phyloP scores from a whole-genome alignment of 768 basidiomycete genomes.

The Tylopilus intermedius region DNA sequence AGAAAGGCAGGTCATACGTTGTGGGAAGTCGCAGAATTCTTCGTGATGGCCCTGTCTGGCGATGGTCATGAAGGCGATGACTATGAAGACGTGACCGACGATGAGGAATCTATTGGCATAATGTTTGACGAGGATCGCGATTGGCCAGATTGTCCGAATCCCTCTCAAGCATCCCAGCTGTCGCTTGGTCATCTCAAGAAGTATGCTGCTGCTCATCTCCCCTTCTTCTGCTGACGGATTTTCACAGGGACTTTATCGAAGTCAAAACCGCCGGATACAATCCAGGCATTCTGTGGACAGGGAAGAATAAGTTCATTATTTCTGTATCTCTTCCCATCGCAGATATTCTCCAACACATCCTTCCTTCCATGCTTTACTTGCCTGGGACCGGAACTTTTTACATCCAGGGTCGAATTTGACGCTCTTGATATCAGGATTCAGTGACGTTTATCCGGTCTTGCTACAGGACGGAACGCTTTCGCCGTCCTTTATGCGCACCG shows the following conservation, averaged over 20 bases:
- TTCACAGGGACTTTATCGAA: constrained; percentile 52
- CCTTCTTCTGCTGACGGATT: background rate
- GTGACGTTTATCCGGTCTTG: constrained; percentile 51
- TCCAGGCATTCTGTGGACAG: constrained; percentile 54
- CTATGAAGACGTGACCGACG: constrained; percentile 37
- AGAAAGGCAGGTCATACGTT: constrained; percentile 40
- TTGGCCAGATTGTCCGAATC: background rate
- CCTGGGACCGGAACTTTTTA: constrained; percentile 67
- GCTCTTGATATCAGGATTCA: constrained; percentile 58
- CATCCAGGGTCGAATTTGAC: constrained; percentile 53
- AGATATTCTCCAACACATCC: constrained; percentile 45
- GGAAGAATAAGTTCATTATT: constrained; percentile 47
- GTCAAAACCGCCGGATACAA: constrained; percentile 52
- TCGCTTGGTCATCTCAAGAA: constrained; percentile 4
- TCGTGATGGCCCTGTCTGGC: constrained; percentile 31
- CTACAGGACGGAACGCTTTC: constrained; percentile 39
- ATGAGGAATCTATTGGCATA: constrained; percentile 19
- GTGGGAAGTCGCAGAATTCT: constrained; percentile 39
- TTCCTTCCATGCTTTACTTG: constrained; percentile 63
- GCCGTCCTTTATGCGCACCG: constrained; percentile 31
- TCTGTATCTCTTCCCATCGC: constrained; percentile 56
- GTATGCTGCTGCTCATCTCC: background rate
- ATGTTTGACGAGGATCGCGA: constrained; percentile 17
- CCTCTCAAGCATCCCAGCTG: background rate
- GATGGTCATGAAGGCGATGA: constrained; percentile 30